These are phyloP conservation scores for Coniophora puteana DNA, from an alignment of 1,284 basidiomycete genomes.

Conservation along the genomic window DNA sequence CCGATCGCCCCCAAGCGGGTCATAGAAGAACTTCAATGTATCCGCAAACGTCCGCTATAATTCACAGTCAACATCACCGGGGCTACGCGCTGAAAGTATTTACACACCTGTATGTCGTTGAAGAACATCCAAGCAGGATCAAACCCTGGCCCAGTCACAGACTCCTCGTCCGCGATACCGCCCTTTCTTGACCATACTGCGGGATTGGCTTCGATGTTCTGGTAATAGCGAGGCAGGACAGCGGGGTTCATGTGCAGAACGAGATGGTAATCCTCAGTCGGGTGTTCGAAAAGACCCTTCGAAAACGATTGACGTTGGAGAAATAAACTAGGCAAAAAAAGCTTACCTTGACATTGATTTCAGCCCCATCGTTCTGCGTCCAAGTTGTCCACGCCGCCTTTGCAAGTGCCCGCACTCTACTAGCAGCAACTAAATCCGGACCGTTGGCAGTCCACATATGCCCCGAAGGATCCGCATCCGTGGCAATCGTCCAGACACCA, in stretches of 20 bases:
- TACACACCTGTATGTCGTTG: constrained; percentile 64
- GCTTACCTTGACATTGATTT: constrained; percentile 48
- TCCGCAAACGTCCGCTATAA: constrained; percentile 71
- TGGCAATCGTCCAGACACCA: constrained; percentile 80
- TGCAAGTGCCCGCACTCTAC: constrained; percentile 68
- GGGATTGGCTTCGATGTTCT: constrained; percentile 53
- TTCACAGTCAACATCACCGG: background rate
- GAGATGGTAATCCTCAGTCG: constrained; percentile 84
- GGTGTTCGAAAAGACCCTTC: constrained; percentile 81
- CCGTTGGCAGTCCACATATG: constrained; percentile 70
- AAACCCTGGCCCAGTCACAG: constrained; percentile 60
- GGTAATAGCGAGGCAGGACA: constrained; percentile 70
- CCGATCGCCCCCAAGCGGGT: constrained; percentile 74
- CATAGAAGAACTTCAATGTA: constrained; percentile 83
- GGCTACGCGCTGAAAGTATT: background rate
- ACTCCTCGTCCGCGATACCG: constrained; percentile 40
- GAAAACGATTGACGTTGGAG: constrained; percentile 6
- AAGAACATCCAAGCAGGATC: constrained; percentile 77
- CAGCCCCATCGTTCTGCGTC: constrained; percentile 17
- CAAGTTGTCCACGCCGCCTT: constrained; percentile 57
- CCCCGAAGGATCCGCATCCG: constrained; percentile 77
- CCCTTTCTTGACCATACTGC: constrained; percentile 38
- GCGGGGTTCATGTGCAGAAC: constrained; percentile 71
- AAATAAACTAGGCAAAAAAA: background rate
- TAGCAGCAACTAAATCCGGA: constrained; percentile 68